Percentiles rank a stretch among this genome's conserved stretches.
These are phyloP conservation scores for Paecilomyces dactylethromorphus DNA, from an alignment of 2,329 filamentous ascomycete genomes.

Conservation along the genomic window DNA sequence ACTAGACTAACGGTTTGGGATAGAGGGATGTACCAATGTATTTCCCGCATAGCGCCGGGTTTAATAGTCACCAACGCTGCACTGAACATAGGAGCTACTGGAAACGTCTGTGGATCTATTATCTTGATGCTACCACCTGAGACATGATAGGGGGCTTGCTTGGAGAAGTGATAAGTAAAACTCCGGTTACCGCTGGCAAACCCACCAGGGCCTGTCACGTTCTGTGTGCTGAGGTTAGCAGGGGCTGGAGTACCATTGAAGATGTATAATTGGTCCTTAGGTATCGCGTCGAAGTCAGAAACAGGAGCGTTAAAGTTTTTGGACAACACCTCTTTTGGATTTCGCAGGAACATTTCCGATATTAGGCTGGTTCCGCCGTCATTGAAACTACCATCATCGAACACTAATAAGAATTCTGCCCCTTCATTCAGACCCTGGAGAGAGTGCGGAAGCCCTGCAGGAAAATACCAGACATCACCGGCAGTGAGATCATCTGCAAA, in stretches of 20 bases:
- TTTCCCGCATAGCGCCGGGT: slow-evolving; percentile 58
- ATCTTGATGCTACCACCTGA: slow-evolving; percentile 56
- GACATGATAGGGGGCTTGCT: slow-evolving; percentile 44
- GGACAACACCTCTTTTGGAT: slow-evolving; percentile 33
- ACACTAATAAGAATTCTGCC: slow-evolving; percentile 54
- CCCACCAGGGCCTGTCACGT: slow-evolving; percentile 36
- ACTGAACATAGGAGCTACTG: slow-evolving; percentile 49
- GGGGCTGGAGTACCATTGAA: slow-evolving; percentile 35
- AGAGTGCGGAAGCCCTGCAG: slow-evolving; percentile 26
- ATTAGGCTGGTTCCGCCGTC: slow-evolving; percentile 57
- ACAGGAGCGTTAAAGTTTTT: slow-evolving; percentile 36
- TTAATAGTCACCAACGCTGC: slow-evolving; percentile 52
- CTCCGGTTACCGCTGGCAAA: slow-evolving; percentile 19
- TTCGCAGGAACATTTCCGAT: slow-evolving; percentile 46
- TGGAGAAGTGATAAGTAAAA: slow-evolving; percentile 38
- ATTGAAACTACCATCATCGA: slow-evolving; percentile 52
- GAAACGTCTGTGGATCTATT: slow-evolving; percentile 52
- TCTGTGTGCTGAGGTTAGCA: slow-evolving; percentile 33
- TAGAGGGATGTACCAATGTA: slow-evolving; percentile 50
- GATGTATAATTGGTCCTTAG: slow-evolving; percentile 35
- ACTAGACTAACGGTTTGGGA: no score
- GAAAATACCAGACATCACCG: slow-evolving; percentile 32
- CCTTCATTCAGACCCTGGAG: slow-evolving; percentile 52
- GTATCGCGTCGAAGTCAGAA: slow-evolving; percentile 30
- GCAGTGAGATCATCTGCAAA: slow-evolving; percentile 36